Conservation (phyloP, 108 stramenopile genomes). For the Schizochytrium sp. region DNA sequence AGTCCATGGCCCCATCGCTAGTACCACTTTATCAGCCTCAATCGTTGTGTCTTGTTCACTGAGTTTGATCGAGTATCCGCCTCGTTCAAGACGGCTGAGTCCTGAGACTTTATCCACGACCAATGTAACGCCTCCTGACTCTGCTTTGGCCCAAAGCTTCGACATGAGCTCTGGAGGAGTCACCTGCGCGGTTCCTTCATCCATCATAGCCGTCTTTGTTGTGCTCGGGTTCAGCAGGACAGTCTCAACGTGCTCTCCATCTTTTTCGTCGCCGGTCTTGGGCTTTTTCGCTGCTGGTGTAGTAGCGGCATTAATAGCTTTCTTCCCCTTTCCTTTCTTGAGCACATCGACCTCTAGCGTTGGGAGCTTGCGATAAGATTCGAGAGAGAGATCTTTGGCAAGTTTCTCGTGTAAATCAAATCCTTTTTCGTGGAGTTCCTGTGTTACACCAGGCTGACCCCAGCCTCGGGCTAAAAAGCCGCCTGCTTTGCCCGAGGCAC, state of each 20-base stretch:
- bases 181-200: slow-evolving; percentile 82
- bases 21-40: slow-evolving; percentile 25
- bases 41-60: not conserved
- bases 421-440: slow-evolving; percentile 74
- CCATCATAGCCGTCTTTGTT: slow-evolving; percentile 3
- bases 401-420: slow-evolving; percentile 87
- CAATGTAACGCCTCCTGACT: slow-evolving; percentile 69
- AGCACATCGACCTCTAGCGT: slow-evolving; percentile 73
- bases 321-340: slow-evolving; percentile 59
- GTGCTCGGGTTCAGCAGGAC: slow-evolving; percentile 69
- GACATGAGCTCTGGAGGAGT: slow-evolving; percentile 78
- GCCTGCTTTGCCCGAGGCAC: slow-evolving; percentile 89
- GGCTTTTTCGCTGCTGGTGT: slow-evolving; percentile 63
- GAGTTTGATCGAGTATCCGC: not conserved
- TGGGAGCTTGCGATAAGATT: slow-evolving; percentile 77
- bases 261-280: slow-evolving; percentile 68
- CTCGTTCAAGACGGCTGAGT: slow-evolving; percentile 32
- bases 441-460: slow-evolving; percentile 75
- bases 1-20: slow-evolving; percentile 69
- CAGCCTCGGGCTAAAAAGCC: slow-evolving; percentile 89
- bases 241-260: slow-evolving; percentile 51
- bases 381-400: slow-evolving; percentile 76
- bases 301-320: no score
- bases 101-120: slow-evolving; percentile 67
- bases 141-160: slow-evolving; percentile 70